Evolutionary conservation across 2,329 filamentous ascomycete species (phyloP).

Genomic region (Alternaria sp.): DNA sequence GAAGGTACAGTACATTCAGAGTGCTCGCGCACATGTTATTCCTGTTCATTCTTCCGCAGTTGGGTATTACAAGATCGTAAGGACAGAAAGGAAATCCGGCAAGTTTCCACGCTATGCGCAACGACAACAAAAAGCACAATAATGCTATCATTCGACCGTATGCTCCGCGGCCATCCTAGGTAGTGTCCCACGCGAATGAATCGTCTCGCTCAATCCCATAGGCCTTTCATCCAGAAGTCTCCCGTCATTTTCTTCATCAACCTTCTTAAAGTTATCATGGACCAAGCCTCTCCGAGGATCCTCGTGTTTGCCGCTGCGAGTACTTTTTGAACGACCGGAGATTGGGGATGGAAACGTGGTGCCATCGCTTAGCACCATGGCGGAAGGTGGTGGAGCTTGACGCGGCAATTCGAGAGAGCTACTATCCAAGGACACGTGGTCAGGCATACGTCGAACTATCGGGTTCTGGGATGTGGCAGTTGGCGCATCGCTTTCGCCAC

Average conservation of each 20-base stretch:
- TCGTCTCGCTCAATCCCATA: constrained; percentile 28
- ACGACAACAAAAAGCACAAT: not conserved
- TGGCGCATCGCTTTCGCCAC: constrained; percentile 15
- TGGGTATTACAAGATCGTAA: constrained; percentile 1
- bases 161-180: constrained; percentile 25
- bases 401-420: constrained; percentile 20
- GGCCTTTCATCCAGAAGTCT: constrained; percentile 27
- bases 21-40: not conserved
- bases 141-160: constrained; percentile 12
- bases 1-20: not conserved
- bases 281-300: constrained; percentile 22
- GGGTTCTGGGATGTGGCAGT: constrained; percentile 11
- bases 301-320: not conserved
- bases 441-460: constrained; percentile 4
- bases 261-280: constrained; percentile 20
- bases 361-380: constrained; percentile 5
- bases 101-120: not conserved
- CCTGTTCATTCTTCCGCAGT: not conserved
- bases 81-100: not conserved
- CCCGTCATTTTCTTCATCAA: constrained; percentile 28
- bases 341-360: constrained; percentile 16
- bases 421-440: constrained; percentile 12
- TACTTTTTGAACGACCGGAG: constrained; percentile 8
- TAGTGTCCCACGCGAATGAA: constrained; percentile 23
- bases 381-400: constrained; percentile 14